Conservation (phyloP, 2,329 filamentous ascomycete species). For the Penicillium concentricum region DNA sequence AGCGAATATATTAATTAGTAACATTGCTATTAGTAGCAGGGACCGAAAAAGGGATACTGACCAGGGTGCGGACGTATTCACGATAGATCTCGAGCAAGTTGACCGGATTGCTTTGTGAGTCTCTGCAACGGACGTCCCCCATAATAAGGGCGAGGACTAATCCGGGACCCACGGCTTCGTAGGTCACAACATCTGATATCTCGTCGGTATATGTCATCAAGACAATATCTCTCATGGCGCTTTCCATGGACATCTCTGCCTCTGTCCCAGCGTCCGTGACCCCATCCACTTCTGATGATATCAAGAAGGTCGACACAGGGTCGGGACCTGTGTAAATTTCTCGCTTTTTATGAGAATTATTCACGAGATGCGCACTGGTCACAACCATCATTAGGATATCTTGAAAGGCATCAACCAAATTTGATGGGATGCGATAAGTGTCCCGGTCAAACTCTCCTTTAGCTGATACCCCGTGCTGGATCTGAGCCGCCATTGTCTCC, state of each 20-base stretch:
- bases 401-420: not conserved
- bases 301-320: not conserved
- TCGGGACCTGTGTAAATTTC: not conserved
- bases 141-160: not conserved
- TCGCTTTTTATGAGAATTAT: not conserved
- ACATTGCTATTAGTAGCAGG: not conserved
- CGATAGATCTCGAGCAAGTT: not conserved
- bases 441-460: not conserved
- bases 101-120: not conserved
- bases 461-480: not conserved
- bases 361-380: not conserved
- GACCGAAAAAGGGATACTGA: not conserved
- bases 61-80: not conserved
- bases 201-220: not conserved
- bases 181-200: not conserved
- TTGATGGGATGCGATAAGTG: not conserved
- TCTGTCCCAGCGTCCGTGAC: not conserved
- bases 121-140: not conserved
- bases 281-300: not conserved
- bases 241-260: not conserved
- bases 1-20: not conserved
- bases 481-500: not conserved
- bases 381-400: not conserved
- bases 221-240: not conserved
- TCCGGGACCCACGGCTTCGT: not conserved